Evolutionary conservation across 2,329 filamentous ascomycete species (phyloP).

Genomic region (Emmonsiellopsis sp.): DNA sequence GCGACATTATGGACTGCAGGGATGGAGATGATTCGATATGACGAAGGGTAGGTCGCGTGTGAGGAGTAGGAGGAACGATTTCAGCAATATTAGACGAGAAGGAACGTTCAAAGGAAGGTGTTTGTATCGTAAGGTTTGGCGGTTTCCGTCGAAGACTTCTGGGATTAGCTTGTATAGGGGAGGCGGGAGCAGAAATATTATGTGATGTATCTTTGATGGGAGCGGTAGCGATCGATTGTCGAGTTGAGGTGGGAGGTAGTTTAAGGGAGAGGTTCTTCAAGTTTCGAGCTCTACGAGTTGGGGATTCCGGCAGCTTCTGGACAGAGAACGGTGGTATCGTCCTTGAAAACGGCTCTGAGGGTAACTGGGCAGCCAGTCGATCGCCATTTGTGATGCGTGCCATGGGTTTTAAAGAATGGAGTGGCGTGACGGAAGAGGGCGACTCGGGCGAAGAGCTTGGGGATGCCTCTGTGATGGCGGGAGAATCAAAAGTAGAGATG

Average conservation of each 20-base stretch:
- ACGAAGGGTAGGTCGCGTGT: constrained; percentile 43
- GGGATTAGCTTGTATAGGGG: constrained; percentile 48
- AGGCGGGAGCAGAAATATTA: constrained; percentile 43
- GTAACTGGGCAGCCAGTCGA: constrained; percentile 1
- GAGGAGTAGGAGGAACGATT: constrained; percentile 50
- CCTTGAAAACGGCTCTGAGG: not conserved
- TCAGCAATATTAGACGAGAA: constrained; percentile 40
- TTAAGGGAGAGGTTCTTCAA: constrained; percentile 56
- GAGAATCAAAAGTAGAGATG: constrained; percentile 84
- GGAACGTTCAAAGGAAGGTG: constrained; percentile 41
- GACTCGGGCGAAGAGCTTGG: constrained; percentile 90
- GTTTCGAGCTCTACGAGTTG: constrained; percentile 42
- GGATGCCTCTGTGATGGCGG: constrained; percentile 79
- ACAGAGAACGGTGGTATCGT: constrained; percentile 13
- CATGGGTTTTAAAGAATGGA: constrained; percentile 34
- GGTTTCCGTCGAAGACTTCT: constrained; percentile 47
- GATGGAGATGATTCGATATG: constrained; percentile 56
- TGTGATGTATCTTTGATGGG: constrained; percentile 36
- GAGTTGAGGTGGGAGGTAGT: constrained; percentile 39
- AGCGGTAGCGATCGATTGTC: constrained; percentile 40
- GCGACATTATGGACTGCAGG: constrained; percentile 44
- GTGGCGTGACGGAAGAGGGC: constrained; percentile 61
- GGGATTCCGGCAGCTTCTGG: constrained; percentile 31
- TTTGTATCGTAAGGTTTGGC: constrained; percentile 51
- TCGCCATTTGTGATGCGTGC: constrained; percentile 7